Conservation (phyloP, 169 alveolate species). For the Cyclospora cayetanensis region DNA sequence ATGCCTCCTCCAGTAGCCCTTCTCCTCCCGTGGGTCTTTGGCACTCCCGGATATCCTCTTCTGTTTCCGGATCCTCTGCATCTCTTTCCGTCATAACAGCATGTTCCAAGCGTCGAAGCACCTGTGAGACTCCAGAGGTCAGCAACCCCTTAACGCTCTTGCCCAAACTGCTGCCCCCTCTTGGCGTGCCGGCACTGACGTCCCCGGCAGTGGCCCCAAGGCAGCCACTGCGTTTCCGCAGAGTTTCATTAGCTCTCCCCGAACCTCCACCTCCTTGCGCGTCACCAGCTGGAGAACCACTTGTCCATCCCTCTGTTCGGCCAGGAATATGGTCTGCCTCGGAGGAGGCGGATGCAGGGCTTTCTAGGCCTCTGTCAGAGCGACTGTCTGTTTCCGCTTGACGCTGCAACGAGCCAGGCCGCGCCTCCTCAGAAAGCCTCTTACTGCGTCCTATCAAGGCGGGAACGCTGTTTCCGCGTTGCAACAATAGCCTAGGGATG, state of each 20-base stretch:
- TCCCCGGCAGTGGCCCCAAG: background rate
- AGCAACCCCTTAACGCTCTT: constrained; percentile 45
- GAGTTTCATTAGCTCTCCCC: background rate
- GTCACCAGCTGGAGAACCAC: background rate
- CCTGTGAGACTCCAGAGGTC: constrained; percentile 58
- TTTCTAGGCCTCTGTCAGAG: background rate
- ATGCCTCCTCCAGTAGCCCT: constrained; percentile 33
- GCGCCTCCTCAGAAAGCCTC: background rate
- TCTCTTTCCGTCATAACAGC: constrained; percentile 20
- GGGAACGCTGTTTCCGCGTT: background rate
- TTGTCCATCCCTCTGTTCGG: background rate
- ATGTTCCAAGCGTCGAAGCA: constrained; percentile 62
- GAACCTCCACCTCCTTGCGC: background rate
- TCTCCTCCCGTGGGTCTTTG: background rate
- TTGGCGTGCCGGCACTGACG: background rate
- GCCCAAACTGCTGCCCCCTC: background rate
- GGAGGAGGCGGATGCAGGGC: background rate
- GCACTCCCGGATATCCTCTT: background rate
- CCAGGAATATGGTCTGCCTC: too few species aligned
- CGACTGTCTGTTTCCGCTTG: background rate
- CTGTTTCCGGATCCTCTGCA: background rate
- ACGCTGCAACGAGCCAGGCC: background rate
- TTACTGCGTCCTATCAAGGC: background rate
- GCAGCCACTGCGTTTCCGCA: background rate
- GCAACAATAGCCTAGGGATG: background rate